Evolutionary conservation across 1,139 yeast genomes (phyloP), one percentile per base, ranked within the genome.

Genomic region (Geotrichum histeridarum): DNA sequence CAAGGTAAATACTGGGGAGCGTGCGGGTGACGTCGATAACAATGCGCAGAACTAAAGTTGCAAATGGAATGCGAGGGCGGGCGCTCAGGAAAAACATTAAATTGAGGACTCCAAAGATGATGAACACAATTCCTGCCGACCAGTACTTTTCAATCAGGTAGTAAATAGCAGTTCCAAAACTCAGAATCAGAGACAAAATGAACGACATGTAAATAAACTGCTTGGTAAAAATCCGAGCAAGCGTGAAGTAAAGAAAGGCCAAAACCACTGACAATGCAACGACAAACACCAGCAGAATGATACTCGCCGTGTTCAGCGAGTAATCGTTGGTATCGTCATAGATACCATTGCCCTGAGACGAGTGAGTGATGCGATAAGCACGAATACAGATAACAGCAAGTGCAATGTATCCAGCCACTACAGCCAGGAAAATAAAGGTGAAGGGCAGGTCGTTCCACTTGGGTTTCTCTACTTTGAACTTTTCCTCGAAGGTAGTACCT

Each of bases 51-150:
- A 88, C 83, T 5, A 86, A 77, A 1, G 93, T 89, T 59, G 95
- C 86, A 63, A 87, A 71, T 45, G 83, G 82, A 57, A 87, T 86
- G 61, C 94, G 75, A 5, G 73, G 68, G 57, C 96, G 76, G 1
- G 90, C 89, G 9, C 86, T 76, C 54, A 88, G 68, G 6, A 79
- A 67, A 46, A 55, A 55, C 42, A 50, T 11, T 14, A 53, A 27
- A 0, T 89, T 77, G 64, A 84, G 80, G 1, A 84, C 77, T 2
- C 72, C 67, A 61, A 73, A 73, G 8, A 69, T 46, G 60, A 87
- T 71, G 60, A 85, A 85, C 42, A 86, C 90, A 59, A 87, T 74
- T 4, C 89, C 95, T 0, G 95, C 91, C 8, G 90, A 83, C 73
- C 83, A 88, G 68, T 87, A 84, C 38, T 75, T 72, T 42, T 62